These are phyloP conservation scores for Parastagonospora avenae DNA, from an alignment of 2,329 filamentous ascomycete genomes.

Conservation along the genomic window DNA sequence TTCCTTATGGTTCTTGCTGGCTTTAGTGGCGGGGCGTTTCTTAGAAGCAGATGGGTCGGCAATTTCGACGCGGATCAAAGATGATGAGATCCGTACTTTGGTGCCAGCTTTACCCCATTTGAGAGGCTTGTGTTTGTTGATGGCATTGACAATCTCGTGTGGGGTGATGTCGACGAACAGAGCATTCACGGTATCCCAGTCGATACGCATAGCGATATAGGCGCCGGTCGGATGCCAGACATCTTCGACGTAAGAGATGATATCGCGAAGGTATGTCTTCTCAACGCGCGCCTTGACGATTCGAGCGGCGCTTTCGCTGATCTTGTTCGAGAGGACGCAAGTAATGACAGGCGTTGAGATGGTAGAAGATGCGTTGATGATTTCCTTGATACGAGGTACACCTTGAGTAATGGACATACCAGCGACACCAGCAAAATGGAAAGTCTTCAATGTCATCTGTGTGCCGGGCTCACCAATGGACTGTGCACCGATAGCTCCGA, in stretches of 20 bases:
- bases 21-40: slow-evolving; percentile 33
- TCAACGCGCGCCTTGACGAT: slow-evolving; percentile 93
- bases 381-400: slow-evolving; percentile 99
- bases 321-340: slow-evolving; percentile 79
- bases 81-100: slow-evolving; percentile 44
- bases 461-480: slow-evolving; percentile 98
- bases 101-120: slow-evolving; percentile 73
- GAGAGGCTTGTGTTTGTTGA: slow-evolving; percentile 80
- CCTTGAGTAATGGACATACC: slow-evolving; percentile 99
- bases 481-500: slow-evolving; percentile 94
- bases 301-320: slow-evolving; percentile 77
- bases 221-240: slow-evolving; percentile 80
- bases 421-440: slow-evolving; percentile 99
- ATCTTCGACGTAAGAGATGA: slow-evolving; percentile 81
- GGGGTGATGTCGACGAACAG: slow-evolving; percentile 81
- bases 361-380: slow-evolving; percentile 94
- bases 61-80: slow-evolving; percentile 74
- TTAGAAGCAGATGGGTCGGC: slow-evolving; percentile 50
- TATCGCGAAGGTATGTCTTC: slow-evolving; percentile 87
- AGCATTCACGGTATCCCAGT: slow-evolving; percentile 76
- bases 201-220: slow-evolving; percentile 80
- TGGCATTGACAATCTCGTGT: slow-evolving; percentile 74
- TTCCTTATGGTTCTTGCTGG: slow-evolving; percentile 58
- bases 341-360: slow-evolving; percentile 95
- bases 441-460: slow-evolving; percentile 99